Evolutionary conservation across 2,329 filamentous ascomycete genomes (phyloP).

Genomic region (Massarina eburnea): DNA sequence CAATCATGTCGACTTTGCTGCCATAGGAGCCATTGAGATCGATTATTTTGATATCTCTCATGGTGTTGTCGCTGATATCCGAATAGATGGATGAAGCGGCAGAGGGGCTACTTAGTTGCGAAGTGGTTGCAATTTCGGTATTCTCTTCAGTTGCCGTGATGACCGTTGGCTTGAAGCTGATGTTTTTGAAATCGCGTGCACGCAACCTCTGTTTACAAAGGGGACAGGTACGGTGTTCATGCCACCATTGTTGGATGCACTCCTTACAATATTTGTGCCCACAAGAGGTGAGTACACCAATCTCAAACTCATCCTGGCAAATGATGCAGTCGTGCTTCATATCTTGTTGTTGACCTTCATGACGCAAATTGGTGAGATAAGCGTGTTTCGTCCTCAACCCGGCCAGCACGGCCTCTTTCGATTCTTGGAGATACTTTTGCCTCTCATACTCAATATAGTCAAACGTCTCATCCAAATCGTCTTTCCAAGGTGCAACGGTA

Average conservation of each 20-base stretch:
- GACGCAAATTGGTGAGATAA: slow-evolving; percentile 67
- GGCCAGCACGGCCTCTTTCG: slow-evolving; percentile 60
- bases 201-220: slow-evolving; percentile 75
- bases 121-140: slow-evolving; percentile 16
- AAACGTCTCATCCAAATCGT: slow-evolving; percentile 59
- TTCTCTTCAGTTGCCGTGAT: slow-evolving; percentile 67
- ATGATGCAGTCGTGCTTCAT: slow-evolving; percentile 73
- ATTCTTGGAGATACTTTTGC: slow-evolving; percentile 52
- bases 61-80: slow-evolving; percentile 68
- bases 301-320: slow-evolving; percentile 73
- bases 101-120: slow-evolving; percentile 28
- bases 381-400: slow-evolving; percentile 71
- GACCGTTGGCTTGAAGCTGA: slow-evolving; percentile 76
- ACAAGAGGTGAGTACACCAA: slow-evolving; percentile 82
- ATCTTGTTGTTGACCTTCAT: slow-evolving; percentile 63
- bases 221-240: slow-evolving; percentile 73
- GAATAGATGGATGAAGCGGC: slow-evolving; percentile 67
- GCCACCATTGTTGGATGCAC: slow-evolving; percentile 80
- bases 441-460: slow-evolving; percentile 52
- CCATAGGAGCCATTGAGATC: slow-evolving; percentile 76
- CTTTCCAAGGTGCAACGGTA: slow-evolving; percentile 74
- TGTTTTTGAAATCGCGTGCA: slow-evolving; percentile 74
- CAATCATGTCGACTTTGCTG: slow-evolving; percentile 79
- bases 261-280: slow-evolving; percentile 90
- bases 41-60: slow-evolving; percentile 80